A percentile compares a stretch with the other conserved stretches of the same genome.
These are phyloP conservation scores for Apophysomyces ossiformis DNA, from an alignment of 371 early-diverging fungal genomes.

Conservation along the genomic window DNA sequence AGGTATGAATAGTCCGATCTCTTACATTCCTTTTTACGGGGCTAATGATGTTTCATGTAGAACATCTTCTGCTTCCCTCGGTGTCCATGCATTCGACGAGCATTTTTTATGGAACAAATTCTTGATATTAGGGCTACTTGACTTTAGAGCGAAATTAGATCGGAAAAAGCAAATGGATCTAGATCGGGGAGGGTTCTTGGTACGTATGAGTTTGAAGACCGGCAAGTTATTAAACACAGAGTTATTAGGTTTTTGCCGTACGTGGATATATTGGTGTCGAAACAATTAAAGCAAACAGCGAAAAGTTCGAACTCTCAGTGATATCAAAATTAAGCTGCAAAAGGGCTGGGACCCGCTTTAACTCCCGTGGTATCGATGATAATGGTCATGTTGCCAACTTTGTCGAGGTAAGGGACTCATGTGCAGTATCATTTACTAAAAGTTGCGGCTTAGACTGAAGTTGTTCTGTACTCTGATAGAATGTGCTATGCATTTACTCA, in stretches of 20 bases:
- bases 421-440: background rate
- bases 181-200: conserved; percentile 74
- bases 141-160: conserved; percentile 74
- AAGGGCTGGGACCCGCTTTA: conserved; percentile 95
- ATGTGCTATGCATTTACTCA: conserved; percentile 76
- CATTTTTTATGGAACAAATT: conserved; percentile 91
- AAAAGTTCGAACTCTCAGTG: conserved; percentile 66
- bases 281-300: conserved; percentile 43
- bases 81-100: conserved; percentile 60
- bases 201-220: conserved; percentile 25
- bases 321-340: conserved; percentile 93
- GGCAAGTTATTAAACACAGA: background rate
- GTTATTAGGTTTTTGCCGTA: conserved; percentile 58
- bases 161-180: conserved; percentile 65
- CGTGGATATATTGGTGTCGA: conserved; percentile 72
- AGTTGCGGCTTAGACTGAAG: conserved; percentile 62
- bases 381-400: conserved; percentile 98
- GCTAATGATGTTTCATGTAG: conserved; percentile 23
- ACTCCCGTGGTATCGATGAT: conserved; percentile 96
- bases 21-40: background rate
- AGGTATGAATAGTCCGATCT: conserved; percentile 38
- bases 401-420: conserved; percentile 76
- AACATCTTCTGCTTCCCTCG: conserved; percentile 49
- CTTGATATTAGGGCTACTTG: conserved; percentile 78
- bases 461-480: conserved; percentile 65